A percentile compares a stretch with the other conserved stretches of the same genome.
Conservation (phyloP, 371 early-diverging fungal genomes). For the Phascolomyces articulosus region DNA sequence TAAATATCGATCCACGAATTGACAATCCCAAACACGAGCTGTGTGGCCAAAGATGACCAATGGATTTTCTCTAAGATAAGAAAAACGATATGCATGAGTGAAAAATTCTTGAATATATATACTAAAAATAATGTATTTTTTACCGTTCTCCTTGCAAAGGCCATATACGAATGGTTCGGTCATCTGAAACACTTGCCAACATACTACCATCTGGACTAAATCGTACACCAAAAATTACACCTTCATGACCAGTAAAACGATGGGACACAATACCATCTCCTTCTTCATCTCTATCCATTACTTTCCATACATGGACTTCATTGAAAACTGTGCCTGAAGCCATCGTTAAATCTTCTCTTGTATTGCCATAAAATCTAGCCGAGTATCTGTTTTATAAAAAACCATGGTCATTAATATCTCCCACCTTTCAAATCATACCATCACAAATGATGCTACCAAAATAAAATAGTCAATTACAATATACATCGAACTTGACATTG, state of each 20-base stretch:
- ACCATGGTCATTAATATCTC: no score
- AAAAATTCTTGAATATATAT: background rate
- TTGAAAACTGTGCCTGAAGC: constrained; percentile 88
- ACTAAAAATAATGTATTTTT: background rate
- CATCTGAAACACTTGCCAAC: constrained; percentile 82
- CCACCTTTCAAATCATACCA: no score
- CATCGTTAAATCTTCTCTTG: constrained; percentile 50
- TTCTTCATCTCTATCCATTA: constrained; percentile 29
- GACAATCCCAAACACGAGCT: constrained; percentile 84
- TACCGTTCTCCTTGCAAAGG: constrained; percentile 27
- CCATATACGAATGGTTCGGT: constrained; percentile 87
- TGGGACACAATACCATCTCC: constrained; percentile 53
- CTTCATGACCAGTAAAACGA: constrained; percentile 71
- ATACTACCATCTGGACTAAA: constrained; percentile 64
- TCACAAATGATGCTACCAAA: no score
- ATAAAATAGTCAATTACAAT: constrained; percentile 31
- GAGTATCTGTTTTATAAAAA: no score
- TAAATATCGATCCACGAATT: constrained; percentile 59
- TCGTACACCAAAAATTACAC: constrained; percentile 82
- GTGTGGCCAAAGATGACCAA: constrained; percentile 77
- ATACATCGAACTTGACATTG: constrained; percentile 68
- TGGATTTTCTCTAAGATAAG: constrained; percentile 35
- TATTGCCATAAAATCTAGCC: constrained; percentile 67
- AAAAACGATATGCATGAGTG: background rate
- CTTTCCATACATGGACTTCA: constrained; percentile 76